These are phyloP conservation scores for Cladosporium sp. DNA, from an alignment of 2,329 filamentous ascomycete genomes.

Conservation along the genomic window DNA sequence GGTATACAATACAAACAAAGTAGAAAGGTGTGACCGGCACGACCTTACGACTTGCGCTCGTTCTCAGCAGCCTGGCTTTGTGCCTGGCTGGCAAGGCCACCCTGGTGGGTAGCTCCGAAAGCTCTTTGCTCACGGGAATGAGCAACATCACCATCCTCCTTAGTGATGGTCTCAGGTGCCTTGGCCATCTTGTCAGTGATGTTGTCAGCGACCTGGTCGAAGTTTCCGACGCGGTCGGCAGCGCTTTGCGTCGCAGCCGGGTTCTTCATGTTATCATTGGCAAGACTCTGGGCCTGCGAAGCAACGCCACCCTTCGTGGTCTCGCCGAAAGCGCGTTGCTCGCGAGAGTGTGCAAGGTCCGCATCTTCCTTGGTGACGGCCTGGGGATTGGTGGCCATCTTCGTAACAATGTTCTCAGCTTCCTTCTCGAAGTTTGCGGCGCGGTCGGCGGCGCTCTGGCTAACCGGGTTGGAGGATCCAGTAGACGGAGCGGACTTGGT, in stretches of 20 bases:
- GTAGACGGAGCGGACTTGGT: slow-evolving; percentile 13
- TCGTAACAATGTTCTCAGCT: slow-evolving; percentile 27
- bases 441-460: slow-evolving; percentile 30
- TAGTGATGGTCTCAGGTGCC: slow-evolving; percentile 29
- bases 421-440: slow-evolving; percentile 30
- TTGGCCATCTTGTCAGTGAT: slow-evolving; percentile 32
- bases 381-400: slow-evolving; percentile 31
- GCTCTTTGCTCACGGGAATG: slow-evolving; percentile 31
- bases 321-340: slow-evolving; percentile 30
- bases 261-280: slow-evolving; percentile 27
- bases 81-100: slow-evolving; percentile 31
- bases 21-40: neutral
- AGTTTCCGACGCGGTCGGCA: slow-evolving; percentile 30
- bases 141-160: slow-evolving; percentile 30
- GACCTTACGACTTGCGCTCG: slow-evolving; percentile 17
- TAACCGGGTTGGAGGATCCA: slow-evolving; percentile 19
- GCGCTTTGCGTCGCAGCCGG: slow-evolving; percentile 28
- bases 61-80: slow-evolving; percentile 30
- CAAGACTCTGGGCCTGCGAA: slow-evolving; percentile 29
- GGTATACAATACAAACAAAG: neutral
- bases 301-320: slow-evolving; percentile 32
- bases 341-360: slow-evolving; percentile 28
- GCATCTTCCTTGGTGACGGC: slow-evolving; percentile 32
- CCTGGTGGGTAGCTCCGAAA: slow-evolving; percentile 29
- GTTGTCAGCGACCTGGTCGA: slow-evolving; percentile 27